phyloP scores from a whole-genome alignment of 2,329 filamentous ascomycete genomes.

The Didymosphaeria variabile region DNA sequence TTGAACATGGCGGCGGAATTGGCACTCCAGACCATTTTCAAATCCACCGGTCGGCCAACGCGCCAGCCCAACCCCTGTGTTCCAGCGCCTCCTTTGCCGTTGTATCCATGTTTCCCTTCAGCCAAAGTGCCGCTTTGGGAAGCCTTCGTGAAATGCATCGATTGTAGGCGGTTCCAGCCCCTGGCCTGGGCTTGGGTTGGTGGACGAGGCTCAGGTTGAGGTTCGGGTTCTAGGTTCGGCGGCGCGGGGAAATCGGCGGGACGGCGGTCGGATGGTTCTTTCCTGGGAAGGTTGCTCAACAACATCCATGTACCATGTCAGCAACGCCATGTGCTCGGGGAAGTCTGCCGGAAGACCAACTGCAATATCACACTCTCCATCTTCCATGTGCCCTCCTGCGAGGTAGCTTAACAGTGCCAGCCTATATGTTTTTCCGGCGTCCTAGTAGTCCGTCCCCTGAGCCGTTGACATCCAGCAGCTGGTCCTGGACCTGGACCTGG shows the following conservation, averaged over 20 bases:
- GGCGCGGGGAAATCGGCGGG: background rate
- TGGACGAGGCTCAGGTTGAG: constrained; percentile 2
- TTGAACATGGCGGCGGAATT: constrained; percentile 9
- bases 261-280: background rate
- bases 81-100: background rate
- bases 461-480: background rate
- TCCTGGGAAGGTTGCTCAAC: background rate
- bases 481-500: no score
- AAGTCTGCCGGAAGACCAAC: background rate
- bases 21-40: constrained; percentile 8
- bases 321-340: background rate
- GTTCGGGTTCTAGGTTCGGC: background rate
- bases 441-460: background rate
- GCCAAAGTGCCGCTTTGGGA: constrained; percentile 5
- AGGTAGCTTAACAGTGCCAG: background rate
- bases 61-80: constrained; percentile 1
- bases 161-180: constrained; percentile 7
- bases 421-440: background rate
- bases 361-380: background rate
- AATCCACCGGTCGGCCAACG: constrained; percentile 1
- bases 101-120: background rate
- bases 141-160: background rate
- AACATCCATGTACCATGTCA: background rate
- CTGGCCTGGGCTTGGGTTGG: constrained; percentile 2
- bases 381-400: background rate